Evolutionary conservation across 805 yeast species (phyloP).

Genomic region (Pichia nakasei): DNA sequence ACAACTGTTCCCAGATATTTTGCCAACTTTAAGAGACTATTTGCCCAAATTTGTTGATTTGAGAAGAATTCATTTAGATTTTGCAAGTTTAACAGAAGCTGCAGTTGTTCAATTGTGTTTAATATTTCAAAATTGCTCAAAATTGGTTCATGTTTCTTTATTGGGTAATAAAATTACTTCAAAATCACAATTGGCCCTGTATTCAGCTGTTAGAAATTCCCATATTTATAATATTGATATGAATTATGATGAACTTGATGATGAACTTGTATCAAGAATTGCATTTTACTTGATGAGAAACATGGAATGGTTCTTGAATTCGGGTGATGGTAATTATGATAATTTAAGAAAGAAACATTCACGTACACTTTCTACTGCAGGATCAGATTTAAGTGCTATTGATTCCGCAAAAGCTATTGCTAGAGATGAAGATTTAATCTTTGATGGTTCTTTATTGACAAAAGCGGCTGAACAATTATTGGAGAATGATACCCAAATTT

Average conservation of each 20-base stretch:
- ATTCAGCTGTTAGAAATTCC: slow-evolving; percentile 40
- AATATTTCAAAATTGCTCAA: slow-evolving; percentile 38
- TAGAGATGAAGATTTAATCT: slow-evolving; percentile 50
- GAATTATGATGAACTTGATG: slow-evolving; percentile 41
- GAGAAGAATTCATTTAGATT: slow-evolving; percentile 46
- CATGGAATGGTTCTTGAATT: slow-evolving; percentile 38
- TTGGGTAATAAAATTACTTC: slow-evolving; percentile 41
- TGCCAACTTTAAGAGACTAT: slow-evolving; percentile 34
- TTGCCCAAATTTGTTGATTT: slow-evolving; percentile 38
- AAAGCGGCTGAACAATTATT: slow-evolving; percentile 64
- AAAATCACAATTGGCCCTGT: slow-evolving; percentile 39
- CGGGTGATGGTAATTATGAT: background rate
- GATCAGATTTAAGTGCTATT: slow-evolving; percentile 7
- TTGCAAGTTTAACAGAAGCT: slow-evolving; percentile 39
- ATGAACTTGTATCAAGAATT: slow-evolving; percentile 43
- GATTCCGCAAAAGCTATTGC: slow-evolving; percentile 4
- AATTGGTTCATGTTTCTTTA: slow-evolving; percentile 43
- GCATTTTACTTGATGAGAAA: slow-evolving; percentile 51
- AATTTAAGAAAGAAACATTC: background rate
- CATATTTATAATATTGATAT: slow-evolving; percentile 44
- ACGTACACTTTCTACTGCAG: slow-evolving; percentile 11
- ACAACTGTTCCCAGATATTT: slow-evolving; percentile 40
- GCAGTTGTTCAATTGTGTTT: slow-evolving; percentile 41
- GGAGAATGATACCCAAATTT: slow-evolving; percentile 25
- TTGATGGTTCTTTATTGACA: slow-evolving; percentile 67